These are phyloP conservation scores for Botryotinia convoluta DNA, from an alignment of 2,329 filamentous ascomycete genomes.

Conservation along the genomic window DNA sequence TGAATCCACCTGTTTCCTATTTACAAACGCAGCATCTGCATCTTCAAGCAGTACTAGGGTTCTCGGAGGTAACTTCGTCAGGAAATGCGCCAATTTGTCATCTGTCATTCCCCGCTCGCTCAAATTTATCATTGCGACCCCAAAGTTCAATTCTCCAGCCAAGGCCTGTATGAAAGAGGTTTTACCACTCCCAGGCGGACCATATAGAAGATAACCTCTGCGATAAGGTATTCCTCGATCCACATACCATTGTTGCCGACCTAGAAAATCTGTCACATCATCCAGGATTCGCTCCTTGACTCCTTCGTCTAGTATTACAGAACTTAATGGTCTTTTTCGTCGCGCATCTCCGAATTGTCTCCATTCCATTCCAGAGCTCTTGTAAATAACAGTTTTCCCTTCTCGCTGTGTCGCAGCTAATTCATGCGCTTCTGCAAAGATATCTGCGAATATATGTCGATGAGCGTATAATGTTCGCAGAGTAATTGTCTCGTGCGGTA, in stretches of 20 bases:
- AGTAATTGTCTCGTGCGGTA: constrained; percentile 91
- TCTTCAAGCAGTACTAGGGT: constrained; percentile 58
- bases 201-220: constrained; percentile 75
- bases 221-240: constrained; percentile 73
- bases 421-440: constrained; percentile 83
- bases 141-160: constrained; percentile 62
- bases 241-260: constrained; percentile 83
- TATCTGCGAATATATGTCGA: constrained; percentile 82
- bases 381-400: constrained; percentile 91
- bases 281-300: constrained; percentile 54
- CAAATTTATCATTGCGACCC: constrained; percentile 53
- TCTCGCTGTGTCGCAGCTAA: constrained; percentile 78
- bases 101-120: constrained; percentile 56
- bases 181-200: constrained; percentile 74
- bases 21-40: constrained; percentile 49
- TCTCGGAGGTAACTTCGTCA: constrained; percentile 50
- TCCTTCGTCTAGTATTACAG: constrained; percentile 80
- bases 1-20: constrained; percentile 57
- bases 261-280: constrained; percentile 52
- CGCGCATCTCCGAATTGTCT: constrained; percentile 77
- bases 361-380: constrained; percentile 82
- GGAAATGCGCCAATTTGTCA: constrained; percentile 49
- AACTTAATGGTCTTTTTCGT: constrained; percentile 81
- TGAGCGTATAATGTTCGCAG: constrained; percentile 89
- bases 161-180: constrained; percentile 95